These are phyloP conservation scores for Candida ficus DNA, from an alignment of 805 yeast species.

Conservation along the genomic window DNA sequence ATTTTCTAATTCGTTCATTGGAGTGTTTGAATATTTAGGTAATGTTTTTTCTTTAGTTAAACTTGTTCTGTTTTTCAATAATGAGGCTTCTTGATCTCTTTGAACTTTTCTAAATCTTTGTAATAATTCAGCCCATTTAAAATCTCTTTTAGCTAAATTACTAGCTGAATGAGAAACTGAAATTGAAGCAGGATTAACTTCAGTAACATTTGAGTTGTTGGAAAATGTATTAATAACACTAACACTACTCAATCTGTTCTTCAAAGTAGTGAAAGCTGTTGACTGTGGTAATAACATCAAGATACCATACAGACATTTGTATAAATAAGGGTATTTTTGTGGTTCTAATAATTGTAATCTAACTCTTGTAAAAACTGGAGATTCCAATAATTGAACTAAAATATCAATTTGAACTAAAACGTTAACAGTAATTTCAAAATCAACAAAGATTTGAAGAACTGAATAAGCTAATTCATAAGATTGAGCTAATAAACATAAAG, in stretches of 20 bases:
- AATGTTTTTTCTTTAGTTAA: conserved; percentile 12
- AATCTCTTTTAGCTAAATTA: conserved; percentile 20
- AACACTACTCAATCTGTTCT: conserved; percentile 57
- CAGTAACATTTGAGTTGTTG: conserved; percentile 2
- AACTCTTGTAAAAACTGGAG: conserved; percentile 85
- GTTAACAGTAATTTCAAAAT: conserved; percentile 74
- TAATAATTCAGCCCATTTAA: conserved; percentile 38
- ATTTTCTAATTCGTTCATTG: conserved; percentile 14
- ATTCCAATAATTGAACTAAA: conserved; percentile 82
- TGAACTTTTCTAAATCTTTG: conserved; percentile 48
- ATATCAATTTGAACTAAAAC: conserved; percentile 84
- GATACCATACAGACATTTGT: conserved; percentile 86
- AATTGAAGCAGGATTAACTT: neutral
- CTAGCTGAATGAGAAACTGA: conserved; percentile 10
- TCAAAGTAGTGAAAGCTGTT: conserved; percentile 76
- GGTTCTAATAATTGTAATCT: conserved; percentile 89
- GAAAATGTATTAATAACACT: conserved; percentile 31
- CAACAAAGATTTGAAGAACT: conserved; percentile 76
- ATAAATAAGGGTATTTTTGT: conserved; percentile 69
- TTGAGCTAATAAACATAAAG: conserved; percentile 80
- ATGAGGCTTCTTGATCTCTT: conserved; percentile 30
- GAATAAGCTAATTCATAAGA: conserved; percentile 83
- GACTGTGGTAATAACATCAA: conserved; percentile 94
- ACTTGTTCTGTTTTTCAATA: conserved; percentile 12
- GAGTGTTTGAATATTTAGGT: conserved; percentile 22